Conservation (phyloP, 352 stramenopile species). For the Globisporangium alternatum region DNA sequence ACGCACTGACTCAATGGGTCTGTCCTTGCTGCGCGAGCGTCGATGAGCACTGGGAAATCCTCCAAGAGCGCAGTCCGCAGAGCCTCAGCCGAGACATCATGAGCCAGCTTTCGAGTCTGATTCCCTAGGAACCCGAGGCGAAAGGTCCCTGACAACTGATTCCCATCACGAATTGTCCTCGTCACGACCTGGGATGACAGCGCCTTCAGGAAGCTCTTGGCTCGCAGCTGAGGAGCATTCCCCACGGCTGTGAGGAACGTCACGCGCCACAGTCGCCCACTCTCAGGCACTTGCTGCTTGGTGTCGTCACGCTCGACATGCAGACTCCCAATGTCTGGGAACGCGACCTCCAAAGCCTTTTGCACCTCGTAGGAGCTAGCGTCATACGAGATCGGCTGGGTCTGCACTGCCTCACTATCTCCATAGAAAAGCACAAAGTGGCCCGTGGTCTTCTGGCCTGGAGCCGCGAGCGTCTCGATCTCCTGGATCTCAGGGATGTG, state of each 20-base stretch:
- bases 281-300: conserved; percentile 53
- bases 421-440: conserved; percentile 57
- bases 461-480: conserved; percentile 71
- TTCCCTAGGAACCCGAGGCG: conserved; percentile 65
- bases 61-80: conserved; percentile 49
- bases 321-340: conserved; percentile 44
- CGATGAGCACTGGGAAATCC: conserved; percentile 52
- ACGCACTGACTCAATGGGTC: conserved; percentile 47
- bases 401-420: conserved; percentile 17
- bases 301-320: conserved; percentile 53
- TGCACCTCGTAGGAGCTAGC: conserved; percentile 59
- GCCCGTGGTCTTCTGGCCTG: conserved; percentile 88
- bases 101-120: conserved; percentile 50
- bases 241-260: conserved; percentile 88
- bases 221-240: conserved; percentile 71
- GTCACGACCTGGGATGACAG: conserved; percentile 68
- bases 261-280: conserved; percentile 84
- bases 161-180: conserved; percentile 77
- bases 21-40: conserved; percentile 68
- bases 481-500: conserved; percentile 90
- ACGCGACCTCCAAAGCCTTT: conserved; percentile 48
- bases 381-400: conserved; percentile 70
- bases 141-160: conserved; percentile 87
- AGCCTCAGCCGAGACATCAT: conserved; percentile 65
- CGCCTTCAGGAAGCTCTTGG: conserved; percentile 70